A percentile compares a stretch with the other conserved stretches of the same genome.
phyloP scores from a whole-genome alignment of 2,329 filamentous ascomycete genomes.

The Talaromyces sp. region DNA sequence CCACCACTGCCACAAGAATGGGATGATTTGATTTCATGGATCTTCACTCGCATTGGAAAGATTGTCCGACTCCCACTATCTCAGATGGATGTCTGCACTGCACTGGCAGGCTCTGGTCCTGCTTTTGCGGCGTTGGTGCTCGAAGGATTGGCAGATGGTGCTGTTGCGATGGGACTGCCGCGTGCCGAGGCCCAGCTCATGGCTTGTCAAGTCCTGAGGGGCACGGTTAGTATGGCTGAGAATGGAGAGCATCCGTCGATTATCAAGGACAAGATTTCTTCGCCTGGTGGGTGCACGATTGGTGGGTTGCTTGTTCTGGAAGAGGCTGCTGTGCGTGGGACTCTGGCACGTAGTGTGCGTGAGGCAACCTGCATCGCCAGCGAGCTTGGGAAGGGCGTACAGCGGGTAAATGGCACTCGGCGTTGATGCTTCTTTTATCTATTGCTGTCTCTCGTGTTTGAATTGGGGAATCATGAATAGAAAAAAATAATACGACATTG shows the following conservation, averaged over 20 bases:
- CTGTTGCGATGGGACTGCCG: conserved; percentile 59
- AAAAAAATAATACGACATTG: not conserved
- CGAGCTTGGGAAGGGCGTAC: conserved; percentile 50
- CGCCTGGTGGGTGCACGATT: conserved; percentile 61
- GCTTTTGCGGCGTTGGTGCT: conserved; percentile 58
- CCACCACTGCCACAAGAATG: conserved; percentile 44
- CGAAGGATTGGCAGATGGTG: conserved; percentile 58
- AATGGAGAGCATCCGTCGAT: conserved; percentile 57
- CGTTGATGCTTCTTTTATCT: conserved; percentile 1
- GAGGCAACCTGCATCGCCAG: conserved; percentile 58
- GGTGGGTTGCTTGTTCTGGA: conserved; percentile 58
- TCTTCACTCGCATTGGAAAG: conserved; percentile 50
- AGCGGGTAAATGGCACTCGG: conserved; percentile 46
- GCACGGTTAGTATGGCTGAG: conserved; percentile 55
- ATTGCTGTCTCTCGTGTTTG: not conserved
- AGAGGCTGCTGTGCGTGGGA: conserved; percentile 52
- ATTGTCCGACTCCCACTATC: conserved; percentile 49
- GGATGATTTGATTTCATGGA: conserved; percentile 48
- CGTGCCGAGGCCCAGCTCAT: conserved; percentile 56
- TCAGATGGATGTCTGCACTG: conserved; percentile 55
- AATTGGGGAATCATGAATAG: not conserved
- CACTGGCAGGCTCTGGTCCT: conserved; percentile 57
- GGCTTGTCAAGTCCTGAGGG: conserved; percentile 60
- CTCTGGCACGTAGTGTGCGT: conserved; percentile 52
- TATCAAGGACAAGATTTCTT: conserved; percentile 57